phyloP scores from a whole-genome alignment of 1,139 yeast species.

The Hemisphaericaspora xylofermentans region DNA sequence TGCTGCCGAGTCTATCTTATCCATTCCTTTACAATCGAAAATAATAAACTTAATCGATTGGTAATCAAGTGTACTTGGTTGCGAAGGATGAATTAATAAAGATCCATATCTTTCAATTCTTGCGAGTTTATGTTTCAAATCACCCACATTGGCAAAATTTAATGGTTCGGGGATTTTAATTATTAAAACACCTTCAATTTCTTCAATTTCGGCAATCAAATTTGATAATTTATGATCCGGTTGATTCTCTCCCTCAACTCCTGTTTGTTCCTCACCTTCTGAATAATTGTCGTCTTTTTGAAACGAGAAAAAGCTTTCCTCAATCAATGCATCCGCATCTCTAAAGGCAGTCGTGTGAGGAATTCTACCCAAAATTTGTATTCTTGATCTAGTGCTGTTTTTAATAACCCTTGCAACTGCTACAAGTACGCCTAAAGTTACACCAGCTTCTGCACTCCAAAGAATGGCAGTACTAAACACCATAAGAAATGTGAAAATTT shows the following conservation, averaged over 20 bases:
- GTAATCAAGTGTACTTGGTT: constrained; percentile 27
- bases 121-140: constrained; percentile 68
- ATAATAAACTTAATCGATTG: constrained; percentile 24
- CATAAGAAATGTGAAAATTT: constrained; percentile 23
- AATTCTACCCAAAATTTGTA: constrained; percentile 34
- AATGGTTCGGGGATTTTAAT: constrained; percentile 90
- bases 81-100: constrained; percentile 70
- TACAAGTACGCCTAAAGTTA: constrained; percentile 27
- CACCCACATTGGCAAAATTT: constrained; percentile 87
- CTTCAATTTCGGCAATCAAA: constrained; percentile 36
- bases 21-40: constrained; percentile 38
- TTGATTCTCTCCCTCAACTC: background rate
- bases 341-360: constrained; percentile 33
- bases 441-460: constrained; percentile 37
- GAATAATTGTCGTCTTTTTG: constrained; percentile 9
- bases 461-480: constrained; percentile 27
- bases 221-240: constrained; percentile 15
- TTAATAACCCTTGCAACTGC: constrained; percentile 30
- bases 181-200: constrained; percentile 80
- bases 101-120: constrained; percentile 86
- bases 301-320: constrained; percentile 27
- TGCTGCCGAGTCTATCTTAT: constrained; percentile 31
- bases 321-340: constrained; percentile 36
- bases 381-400: constrained; percentile 30
- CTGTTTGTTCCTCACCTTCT: background rate